A percentile compares a stretch with the other conserved stretches of the same genome.
Conservation (phyloP, 768 basidiomycete species). For the Leccinum olivaceopallidum region DNA sequence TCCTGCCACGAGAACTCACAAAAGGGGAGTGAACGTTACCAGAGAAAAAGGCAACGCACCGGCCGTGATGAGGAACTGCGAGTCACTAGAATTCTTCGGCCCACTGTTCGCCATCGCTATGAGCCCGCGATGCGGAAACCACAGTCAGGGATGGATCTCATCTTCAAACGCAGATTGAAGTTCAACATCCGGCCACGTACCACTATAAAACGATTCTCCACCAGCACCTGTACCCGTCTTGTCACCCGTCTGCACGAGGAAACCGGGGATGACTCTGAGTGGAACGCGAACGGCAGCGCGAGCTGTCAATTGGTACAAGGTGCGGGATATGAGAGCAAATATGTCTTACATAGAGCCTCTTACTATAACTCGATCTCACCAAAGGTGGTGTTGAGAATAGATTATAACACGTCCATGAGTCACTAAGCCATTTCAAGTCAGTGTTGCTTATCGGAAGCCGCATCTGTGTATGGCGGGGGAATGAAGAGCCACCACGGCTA, state of each 20-base stretch:
- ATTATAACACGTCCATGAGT: constrained; percentile 72
- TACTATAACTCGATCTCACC: constrained; percentile 40
- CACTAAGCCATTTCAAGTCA: constrained; percentile 62
- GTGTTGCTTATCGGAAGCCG: too few species aligned
- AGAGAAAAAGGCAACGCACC: too few species aligned
- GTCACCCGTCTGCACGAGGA: constrained; percentile 95
- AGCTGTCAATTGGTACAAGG: background rate
- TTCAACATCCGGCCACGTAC: constrained; percentile 12
- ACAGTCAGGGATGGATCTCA: constrained; percentile 89
- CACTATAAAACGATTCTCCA: constrained; percentile 54
- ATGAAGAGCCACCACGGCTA: background rate
- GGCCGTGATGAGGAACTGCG: too few species aligned
- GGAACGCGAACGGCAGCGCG: background rate
- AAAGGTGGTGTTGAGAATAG: constrained; percentile 79
- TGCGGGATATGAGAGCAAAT: background rate
- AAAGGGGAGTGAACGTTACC: too few species aligned
- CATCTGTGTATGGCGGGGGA: too few species aligned
- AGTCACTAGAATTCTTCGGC: constrained; percentile 36
- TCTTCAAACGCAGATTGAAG: constrained; percentile 63
- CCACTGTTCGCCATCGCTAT: constrained; percentile 87
- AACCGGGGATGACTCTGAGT: constrained; percentile 78
- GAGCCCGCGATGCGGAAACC: constrained; percentile 86
- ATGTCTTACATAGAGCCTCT: background rate
- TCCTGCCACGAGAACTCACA: too few species aligned
- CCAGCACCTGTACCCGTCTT: constrained; percentile 87